Percentiles rank a stretch among this genome's conserved stretches.
Conservation (phyloP, 257 asterid species). For the Penstemon eatonii region DNA sequence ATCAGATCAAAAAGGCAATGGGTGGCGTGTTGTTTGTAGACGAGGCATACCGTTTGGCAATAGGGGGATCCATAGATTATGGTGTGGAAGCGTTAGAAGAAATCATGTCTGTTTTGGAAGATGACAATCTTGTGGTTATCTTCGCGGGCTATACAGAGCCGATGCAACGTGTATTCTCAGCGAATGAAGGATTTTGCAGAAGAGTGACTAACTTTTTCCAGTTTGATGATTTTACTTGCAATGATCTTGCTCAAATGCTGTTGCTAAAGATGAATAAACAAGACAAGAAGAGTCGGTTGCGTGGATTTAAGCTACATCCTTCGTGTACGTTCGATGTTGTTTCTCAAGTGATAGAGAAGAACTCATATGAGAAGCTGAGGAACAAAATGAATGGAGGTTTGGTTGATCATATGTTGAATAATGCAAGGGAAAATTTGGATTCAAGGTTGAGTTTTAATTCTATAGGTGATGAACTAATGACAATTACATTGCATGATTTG, state of each 20-base stretch:
- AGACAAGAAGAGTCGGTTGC: constrained; percentile 48
- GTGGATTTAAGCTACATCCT: constrained; percentile 67
- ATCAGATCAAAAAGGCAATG: constrained; percentile 82
- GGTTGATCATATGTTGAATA: constrained; percentile 74
- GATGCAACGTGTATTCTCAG: constrained; percentile 76
- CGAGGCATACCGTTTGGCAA: constrained; percentile 83
- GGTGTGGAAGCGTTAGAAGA: constrained; percentile 93
- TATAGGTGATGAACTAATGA: constrained; percentile 61
- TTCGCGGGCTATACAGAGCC: constrained; percentile 92
- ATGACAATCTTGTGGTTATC: constrained; percentile 69
- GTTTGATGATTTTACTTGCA: constrained; percentile 60
- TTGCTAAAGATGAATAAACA: constrained; percentile 71
- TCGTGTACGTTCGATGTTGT: constrained; percentile 51
- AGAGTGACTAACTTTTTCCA: constrained; percentile 75
- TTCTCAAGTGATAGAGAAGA: constrained; percentile 47
- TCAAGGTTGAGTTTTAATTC: constrained; percentile 73
- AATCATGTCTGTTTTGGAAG: constrained; percentile 89
- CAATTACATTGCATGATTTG: constrained; percentile 58
- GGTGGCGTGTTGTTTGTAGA: constrained; percentile 95
- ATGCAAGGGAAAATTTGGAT: constrained; percentile 81
- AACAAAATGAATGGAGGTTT: constrained; percentile 83
- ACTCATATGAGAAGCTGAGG: constrained; percentile 59
- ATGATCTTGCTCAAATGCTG: constrained; percentile 76
- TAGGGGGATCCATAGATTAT: constrained; percentile 61
- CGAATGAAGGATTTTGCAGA: constrained; percentile 83